phyloP scores from a whole-genome alignment of 2,329 filamentous ascomycete genomes.

The Pseudocercospora pini-densiflorae region DNA sequence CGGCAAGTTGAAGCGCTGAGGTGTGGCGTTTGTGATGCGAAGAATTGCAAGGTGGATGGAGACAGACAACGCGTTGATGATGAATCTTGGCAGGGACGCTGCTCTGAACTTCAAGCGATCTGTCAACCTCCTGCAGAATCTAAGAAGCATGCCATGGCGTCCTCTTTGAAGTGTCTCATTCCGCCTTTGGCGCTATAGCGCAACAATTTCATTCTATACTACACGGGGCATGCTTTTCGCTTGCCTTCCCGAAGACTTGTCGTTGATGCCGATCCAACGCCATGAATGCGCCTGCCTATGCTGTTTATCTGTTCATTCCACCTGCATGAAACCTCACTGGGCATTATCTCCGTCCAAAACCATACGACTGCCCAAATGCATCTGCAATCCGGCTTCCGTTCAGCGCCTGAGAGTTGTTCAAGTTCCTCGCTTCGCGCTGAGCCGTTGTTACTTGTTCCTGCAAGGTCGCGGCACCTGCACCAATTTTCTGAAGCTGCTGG shows the following conservation, averaged over 20 bases:
- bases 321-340: not conserved
- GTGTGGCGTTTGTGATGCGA: no score
- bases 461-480: conserved; percentile 78
- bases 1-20: no score
- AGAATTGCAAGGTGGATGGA: no score
- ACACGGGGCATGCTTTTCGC: not conserved
- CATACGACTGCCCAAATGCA: conserved; percentile 86
- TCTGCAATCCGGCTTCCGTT: conserved; percentile 70
- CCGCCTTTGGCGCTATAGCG: not conserved
- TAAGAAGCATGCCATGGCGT: not conserved
- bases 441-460: conserved; percentile 82
- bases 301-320: not conserved
- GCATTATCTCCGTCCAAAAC: conserved; percentile 65
- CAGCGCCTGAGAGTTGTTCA: conserved; percentile 53
- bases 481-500: conserved; percentile 89
- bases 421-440: conserved; percentile 73
- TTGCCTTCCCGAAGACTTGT: not conserved
- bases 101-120: no score
- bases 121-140: not conserved
- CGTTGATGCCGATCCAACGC: not conserved
- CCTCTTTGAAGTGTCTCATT: not conserved
- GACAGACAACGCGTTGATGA: no score
- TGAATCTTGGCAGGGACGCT: no score
- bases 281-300: not conserved
- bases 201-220: not conserved